Base-by-base conservation (phyloP, 768 basidiomycete genomes). In the Lyophyllum atratum region DNA sequence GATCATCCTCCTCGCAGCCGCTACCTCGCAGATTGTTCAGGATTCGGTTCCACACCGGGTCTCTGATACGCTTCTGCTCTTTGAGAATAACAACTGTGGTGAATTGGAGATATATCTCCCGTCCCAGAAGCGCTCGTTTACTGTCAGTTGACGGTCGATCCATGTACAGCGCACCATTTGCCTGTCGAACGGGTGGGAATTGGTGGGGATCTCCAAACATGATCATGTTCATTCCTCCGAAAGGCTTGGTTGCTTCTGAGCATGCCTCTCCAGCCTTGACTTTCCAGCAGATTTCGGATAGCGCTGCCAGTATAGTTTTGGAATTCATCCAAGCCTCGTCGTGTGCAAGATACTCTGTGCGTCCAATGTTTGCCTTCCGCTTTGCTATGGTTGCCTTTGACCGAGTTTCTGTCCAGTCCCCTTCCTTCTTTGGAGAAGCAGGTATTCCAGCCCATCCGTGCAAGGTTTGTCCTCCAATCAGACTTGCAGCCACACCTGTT, bases 121-220 rank as follows among this genome's bases (percentile, higher is more conserved):
- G 48, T 52, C 69, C 76, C 0, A 75, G n/a, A n/a, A n/a, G n/a
- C n/a, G n/a, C n/a, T 33, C 31, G 31, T 12, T 33, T 33, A 6
- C 31, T 6, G 31, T 33, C 7, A 33, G 7, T 6, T 33, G 6
- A 6, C 7, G 31, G 31, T 33, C 6, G 7, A 6, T 33, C 7
- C 7, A 12, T 33, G 31, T 59, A 73, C 7, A 74, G 64, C 10
- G 70, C 54, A 14, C 67, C 69, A 5, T 22, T 21, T 1, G 10
- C 50, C 51, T 69, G 28, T 7, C 51, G 63, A 0, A 81, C 77
- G 0, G 76, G 78, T 2, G 77, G 79, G 57, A 81, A 80, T 60
- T 79, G 80, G 52, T 80, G 77, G 14, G 78, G 70, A 48, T 80
- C 76, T 0, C 80, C 79, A 24, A 64, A 62, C 3, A 80, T 22